Evolutionary conservation across 2,329 filamentous ascomycete genomes (phyloP), one percentile per base, ranked within the genome.

Genomic region (Cytospora piceicola): DNA sequence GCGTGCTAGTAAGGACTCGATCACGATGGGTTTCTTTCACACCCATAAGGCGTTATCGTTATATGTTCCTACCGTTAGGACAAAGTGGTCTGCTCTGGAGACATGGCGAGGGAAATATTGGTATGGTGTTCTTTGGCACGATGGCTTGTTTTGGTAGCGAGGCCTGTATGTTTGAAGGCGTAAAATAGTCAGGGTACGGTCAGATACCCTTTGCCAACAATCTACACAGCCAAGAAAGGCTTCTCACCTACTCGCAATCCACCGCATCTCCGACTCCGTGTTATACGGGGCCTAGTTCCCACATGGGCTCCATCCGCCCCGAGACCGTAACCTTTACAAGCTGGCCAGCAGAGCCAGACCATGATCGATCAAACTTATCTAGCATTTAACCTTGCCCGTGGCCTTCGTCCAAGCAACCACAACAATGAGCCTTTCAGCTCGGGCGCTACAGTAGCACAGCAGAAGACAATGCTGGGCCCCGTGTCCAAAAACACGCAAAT

Each of bases 101-200:
- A 29, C 12, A 22, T 22, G 27, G 27, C 6, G 39, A 51, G 46
- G 52, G n/a, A 49, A 22, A 7, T 57, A n/a, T 34, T 57, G 60
- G 39, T 49, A 53, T 57, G 60, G 39, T 49, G 60, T 49, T 57
- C 14, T 63, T 51, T 57, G 39, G 39, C 27, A 39, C 20, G n/a
- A 17, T 36, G 29, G 53, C 15, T 57, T n/a, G 54, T 42, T 46
- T 51, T 12, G 24, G 42, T 49, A 57, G 53, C 61, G 61, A 42
- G 15, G 27, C 49, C 27, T 51, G 46, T 34, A n/a, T 63, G 32
- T 52, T 8, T 39, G 22, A 52, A 22, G n/a, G 24, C 46, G 12
- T 24, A 2, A n/a, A 49, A 49, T 12, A 12, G 11, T n/a, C 4
- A 5, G 20, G 46, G 9, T 20, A 24, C 20, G n/a, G 24, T 24